Base-by-base conservation (phyloP, 2,329 filamentous ascomycete species). In the Botrytis paeoniae region DNA sequence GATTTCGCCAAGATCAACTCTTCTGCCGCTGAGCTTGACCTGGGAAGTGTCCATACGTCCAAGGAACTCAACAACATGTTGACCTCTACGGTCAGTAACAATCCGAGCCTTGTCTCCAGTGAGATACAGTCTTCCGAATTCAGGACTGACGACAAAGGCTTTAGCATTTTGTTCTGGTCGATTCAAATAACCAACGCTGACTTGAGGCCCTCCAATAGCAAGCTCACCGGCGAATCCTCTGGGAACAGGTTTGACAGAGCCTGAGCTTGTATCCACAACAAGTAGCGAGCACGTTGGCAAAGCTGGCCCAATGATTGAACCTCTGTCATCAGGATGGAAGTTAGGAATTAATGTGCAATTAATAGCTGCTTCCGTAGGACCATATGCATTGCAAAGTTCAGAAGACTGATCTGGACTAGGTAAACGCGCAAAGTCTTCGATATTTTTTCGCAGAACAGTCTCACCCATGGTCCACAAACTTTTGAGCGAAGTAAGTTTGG, bases 1-100 rank as follows among this genome's bases (percentile, higher is more conserved):
- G 3, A 91, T 90, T 79, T 91, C 89, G 32, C 86, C 86, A 74
- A 91, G 86, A 76, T 91, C 89, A 12, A 91, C 83, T 61, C 89
- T 83, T 77, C 91, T 89, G 0, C 89, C 89, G 57, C 89, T 85
- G n/a, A 91, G 82, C 78, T 91, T 91, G 70, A 90, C 85, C 79
- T 91, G 89, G 37, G 89, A 88, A 16, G 66, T 60, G 77, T 91
- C 89, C 63, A 86, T 85, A 35, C 89, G 85, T 9, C 89, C 89
- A 54, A 89, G 81, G 78, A 91, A 91, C 51, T 88, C 86, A 74
- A 91, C 88, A n/a, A 69, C 37, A 41, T 69, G 9, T 41, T 45
- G 35, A 32, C 66, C 66, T 29, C 85, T 86, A 18, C 84, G 85
- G 77, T 91, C 86, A 68, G 88, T 82, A 37, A 90, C 79, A 60